Evolutionary conservation across 805 yeast species (phyloP), one percentile per base, ranked within the genome.

Genomic region (Soucietia sequanensis): DNA sequence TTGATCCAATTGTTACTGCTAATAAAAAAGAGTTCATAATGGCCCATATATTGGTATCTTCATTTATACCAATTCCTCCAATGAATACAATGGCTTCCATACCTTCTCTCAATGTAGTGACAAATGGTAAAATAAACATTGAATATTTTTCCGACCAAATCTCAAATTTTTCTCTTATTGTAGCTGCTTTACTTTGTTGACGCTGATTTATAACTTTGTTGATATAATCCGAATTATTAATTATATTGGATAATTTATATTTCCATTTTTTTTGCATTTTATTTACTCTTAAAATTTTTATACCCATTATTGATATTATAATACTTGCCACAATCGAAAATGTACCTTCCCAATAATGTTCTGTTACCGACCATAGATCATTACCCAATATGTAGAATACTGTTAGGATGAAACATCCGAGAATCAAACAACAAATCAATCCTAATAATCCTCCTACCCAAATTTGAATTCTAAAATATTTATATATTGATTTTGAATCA

Each of bases 331-430:
- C 21, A 3, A 70, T 63, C 11, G 73, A 68, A 37, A 70, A 69
- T 2, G 56, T 48, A 2, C 71, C 73, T 44, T 70, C 75, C 75
- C 76, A 70, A 41, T 68, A 68, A 42, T 68, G 75, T 41, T 70
- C 75, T 4, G 75, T 56, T 6, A 60, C 42, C 1, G 73, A 42
- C 76, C 76, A 70, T 13, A 69, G 45, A 44, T 70, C 75, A 24
- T 46, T 62, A 2, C 72, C 74, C 5, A 70, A 39, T n/a, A 53
- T 43, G 39, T 68, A 68, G 38, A 70, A 70, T 10, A 67, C 54
- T 9, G 55, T 39, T 23, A 70, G 53, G 22, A 70, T 65, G 4
- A 58, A 47, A 6, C 65, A 52, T 0, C 76, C 76, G 21, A 70
- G 53, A 4, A 68, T 22, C 10, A 69, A 46, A 41, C 76, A 70